Evolutionary conservation across 2,329 filamentous ascomycete genomes (phyloP), one percentile per base, ranked within the genome.

Genomic region (Calonectria henricotiae): DNA sequence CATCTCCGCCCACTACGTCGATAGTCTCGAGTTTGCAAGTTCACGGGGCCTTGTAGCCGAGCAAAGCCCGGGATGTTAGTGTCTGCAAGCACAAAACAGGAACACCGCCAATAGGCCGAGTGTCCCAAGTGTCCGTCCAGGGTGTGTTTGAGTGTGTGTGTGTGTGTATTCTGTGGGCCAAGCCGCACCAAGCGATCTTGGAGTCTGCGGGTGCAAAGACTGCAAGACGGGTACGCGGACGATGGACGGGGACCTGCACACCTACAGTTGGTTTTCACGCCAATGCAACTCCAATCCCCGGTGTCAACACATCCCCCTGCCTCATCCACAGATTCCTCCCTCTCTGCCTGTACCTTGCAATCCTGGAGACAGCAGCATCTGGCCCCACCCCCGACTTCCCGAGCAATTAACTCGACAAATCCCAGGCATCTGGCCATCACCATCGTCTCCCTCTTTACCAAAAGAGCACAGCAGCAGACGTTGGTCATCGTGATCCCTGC

Each of bases 401-500:
- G 25, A 55, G 41, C 41, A 47, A 46, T 60, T 25, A 54, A 55
- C 63, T 66, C 41, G 12, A 54, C 49, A 32, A 17, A 43, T 35
- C 49, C 49, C 49, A 15, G 47, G 27, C 27, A 35, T 54, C 49
- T 23, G 41, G 54, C 32, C 32, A 65, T 25, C 15, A 32, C 25
- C 39, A 66, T 60, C 20, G 41, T 66, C 30, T 49, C 63, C n/a
- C 44, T 46, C 39, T 44, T 39, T 25, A 47, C 41, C 63, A 66
- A 66, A 35, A 27, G 30, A 15, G 58, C 46, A 30, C 65, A 41
- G 35, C 54, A 41, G 20, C 54, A 61, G 65, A 8, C 43, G 37
- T 27, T 44, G 39, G 65, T 44, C 58, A 37, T 46, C 58, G 39
- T 27, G 60, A 67, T 62, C 65, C 65, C 65, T 62, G 58, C 46